Conservation (phyloP, 2,329 filamentous ascomycete species). For the Penicillium sp. region DNA sequence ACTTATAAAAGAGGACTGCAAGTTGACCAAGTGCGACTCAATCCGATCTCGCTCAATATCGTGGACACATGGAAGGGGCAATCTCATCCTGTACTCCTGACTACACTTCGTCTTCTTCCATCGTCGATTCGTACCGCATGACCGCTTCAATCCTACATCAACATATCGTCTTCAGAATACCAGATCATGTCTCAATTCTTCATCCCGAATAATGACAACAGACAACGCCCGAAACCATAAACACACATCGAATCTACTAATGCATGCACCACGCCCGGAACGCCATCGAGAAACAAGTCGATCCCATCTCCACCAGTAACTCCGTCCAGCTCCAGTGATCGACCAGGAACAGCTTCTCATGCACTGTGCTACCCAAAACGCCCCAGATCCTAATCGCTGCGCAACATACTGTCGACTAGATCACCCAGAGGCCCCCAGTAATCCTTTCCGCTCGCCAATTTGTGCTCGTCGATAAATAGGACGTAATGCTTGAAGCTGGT, state of each 20-base stretch:
- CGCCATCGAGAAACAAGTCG: conserved; percentile 19
- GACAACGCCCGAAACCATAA: conserved; percentile 10
- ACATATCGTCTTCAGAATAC: not conserved
- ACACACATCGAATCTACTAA: conserved; percentile 15
- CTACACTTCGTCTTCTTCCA: not conserved
- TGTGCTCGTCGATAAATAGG: conserved; percentile 96
- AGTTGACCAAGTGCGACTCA: not conserved
- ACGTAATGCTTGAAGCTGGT: conserved; percentile 99
- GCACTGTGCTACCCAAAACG: conserved; percentile 12
- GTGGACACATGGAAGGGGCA: no score
- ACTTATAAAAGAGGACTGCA: not conserved
- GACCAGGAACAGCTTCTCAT: conserved; percentile 14
- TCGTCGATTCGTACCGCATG: not conserved
- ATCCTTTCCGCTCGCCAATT: conserved; percentile 87
- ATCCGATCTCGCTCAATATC: not conserved
- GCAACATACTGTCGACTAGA: conserved; percentile 95
- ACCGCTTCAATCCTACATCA: not conserved
- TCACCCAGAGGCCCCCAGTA: conserved; percentile 97
- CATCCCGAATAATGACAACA: not conserved
- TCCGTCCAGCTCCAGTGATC: conserved; percentile 1
- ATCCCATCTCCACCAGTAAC: conserved; percentile 5
- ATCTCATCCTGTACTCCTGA: no score
- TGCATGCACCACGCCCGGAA: conserved; percentile 23
- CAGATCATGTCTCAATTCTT: not conserved
- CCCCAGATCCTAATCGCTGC: conserved; percentile 69